Conservation (phyloP, 2,329 filamentous ascomycete genomes). For the Dactylellina haptotyla region DNA sequence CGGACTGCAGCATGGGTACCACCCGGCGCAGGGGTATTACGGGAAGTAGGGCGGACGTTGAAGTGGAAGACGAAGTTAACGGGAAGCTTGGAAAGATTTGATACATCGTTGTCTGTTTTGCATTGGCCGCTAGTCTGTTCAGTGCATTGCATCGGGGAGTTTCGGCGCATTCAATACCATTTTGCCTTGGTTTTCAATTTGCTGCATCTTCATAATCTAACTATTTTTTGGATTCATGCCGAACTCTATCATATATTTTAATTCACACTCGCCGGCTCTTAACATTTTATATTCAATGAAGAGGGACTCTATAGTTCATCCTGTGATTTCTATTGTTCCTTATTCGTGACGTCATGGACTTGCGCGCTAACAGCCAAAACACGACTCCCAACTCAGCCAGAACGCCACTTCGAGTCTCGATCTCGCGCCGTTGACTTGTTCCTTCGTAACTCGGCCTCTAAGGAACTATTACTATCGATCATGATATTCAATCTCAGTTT, state of each 20-base stretch:
- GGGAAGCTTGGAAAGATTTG: neutral
- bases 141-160: slow-evolving; percentile 12
- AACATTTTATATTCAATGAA: no score
- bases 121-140: neutral
- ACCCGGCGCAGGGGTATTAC: slow-evolving; percentile 46
- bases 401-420: neutral
- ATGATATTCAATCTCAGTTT: neutral
- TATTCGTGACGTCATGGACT: slow-evolving; percentile 20
- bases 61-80: neutral
- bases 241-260: no score
- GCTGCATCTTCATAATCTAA: neutral
- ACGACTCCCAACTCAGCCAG: neutral
- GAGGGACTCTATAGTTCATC: neutral
- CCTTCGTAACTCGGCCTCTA: neutral
- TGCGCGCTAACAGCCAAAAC: neutral
- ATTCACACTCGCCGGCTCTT: no score
- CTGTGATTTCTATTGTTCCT: neutral
- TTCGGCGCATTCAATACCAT: slow-evolving; percentile 10
- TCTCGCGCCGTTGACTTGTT: neutral
- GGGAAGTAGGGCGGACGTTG: slow-evolving; percentile 21
- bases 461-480: neutral
- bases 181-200: neutral
- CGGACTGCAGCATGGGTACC: slow-evolving; percentile 13
- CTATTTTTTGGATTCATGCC: no score
- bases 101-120: neutral